Evolutionary conservation across 73 alveolate genomes (phyloP).

Genomic region (Halteria grandinella): DNA sequence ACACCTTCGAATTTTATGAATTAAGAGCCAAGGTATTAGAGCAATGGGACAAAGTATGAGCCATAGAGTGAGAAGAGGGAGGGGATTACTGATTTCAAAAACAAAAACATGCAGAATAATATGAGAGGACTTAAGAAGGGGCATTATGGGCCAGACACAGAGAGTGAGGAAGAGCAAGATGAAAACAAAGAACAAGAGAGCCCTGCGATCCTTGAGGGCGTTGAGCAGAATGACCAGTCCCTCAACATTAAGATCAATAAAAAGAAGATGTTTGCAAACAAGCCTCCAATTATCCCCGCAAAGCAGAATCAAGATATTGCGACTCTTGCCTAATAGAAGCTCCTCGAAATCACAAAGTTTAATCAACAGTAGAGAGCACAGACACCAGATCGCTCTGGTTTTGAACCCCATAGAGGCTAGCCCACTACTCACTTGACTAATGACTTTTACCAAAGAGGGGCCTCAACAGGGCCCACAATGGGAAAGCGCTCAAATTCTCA

Average conservation of each 20-base stretch:
- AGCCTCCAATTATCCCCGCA: conserved; percentile 45
- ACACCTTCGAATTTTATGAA: too few relatives aligned
- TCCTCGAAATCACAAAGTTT: too few relatives aligned
- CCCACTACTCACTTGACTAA: too few relatives aligned
- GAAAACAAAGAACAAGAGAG: too few relatives aligned
- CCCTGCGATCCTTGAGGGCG: too few relatives aligned
- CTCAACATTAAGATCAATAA: conserved; percentile 33
- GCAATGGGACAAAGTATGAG: background rate
- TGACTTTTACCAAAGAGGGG: too few relatives aligned
- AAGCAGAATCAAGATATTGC: too few relatives aligned
- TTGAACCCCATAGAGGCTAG: too few relatives aligned
- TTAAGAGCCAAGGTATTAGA: background rate
- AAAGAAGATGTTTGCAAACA: conserved; percentile 8
- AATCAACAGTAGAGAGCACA: conserved; percentile 25
- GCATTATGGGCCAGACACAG: conserved; percentile 12
- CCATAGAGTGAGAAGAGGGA: background rate
- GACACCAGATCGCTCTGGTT: conserved; percentile 52
- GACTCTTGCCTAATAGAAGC: too few relatives aligned
- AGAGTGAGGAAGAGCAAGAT: conserved; percentile 43
- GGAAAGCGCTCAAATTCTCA: too few relatives aligned
- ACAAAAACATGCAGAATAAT: conserved; percentile 25
- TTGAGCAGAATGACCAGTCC: too few relatives aligned
- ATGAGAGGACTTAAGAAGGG: conserved; percentile 5
- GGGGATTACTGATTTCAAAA: conserved; percentile 11
- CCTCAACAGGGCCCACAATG: too few relatives aligned